Evolutionary conservation across 2,329 filamentous ascomycete species (phyloP), one percentile per base, ranked within the genome.

Genomic region (Colletotrichum tanaceti): DNA sequence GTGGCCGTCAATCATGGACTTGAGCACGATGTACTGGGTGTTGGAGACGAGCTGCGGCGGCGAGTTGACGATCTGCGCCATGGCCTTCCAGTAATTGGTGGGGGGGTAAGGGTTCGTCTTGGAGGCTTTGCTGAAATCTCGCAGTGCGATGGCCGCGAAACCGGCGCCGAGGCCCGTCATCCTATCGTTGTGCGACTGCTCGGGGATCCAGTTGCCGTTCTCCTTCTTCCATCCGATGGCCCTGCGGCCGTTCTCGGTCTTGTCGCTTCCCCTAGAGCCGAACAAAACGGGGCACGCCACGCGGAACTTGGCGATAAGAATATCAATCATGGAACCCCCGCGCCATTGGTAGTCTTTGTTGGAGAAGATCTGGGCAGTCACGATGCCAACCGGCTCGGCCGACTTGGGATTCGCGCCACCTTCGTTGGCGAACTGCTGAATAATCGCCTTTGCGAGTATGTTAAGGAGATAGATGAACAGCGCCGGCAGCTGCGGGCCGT

Each of bases 91-190:
- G 82, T 96, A 98, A 64, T 94, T 85, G 0, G 85, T 86, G 57
- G 92, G 92, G 4, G 91, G 94, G 79, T 88, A 96, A 0, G 91
- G 94, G 73, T 94, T 94, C 53, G 82, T 83, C 71, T 89, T 89
- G 46, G 84, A 83, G 1, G 90, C 87, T 71, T 87, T 90, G 71
- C 87, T 88, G 75, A 97, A 97, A 77, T 97, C 93, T 55, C 95
- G 90, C 10, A 98, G 83, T 1, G 93, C 89, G 44, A 98, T 85
- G 1, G 94, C 89, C 0, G 94, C 93, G 75, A 91, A 99, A 0
- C 95, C 95, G 3, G 92, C 91, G 1, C 90, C 93, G 0, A 98
- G 83, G 0, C 94, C 95, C 4, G 89, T 90, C 91, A 97, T 95
- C 68, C 92, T 88, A 76, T 94, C 91, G 73, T 88, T 88, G 79